These are phyloP conservation scores for Trametes versicolor DNA, from an alignment of 1,284 basidiomycete genomes.

Conservation along the genomic window DNA sequence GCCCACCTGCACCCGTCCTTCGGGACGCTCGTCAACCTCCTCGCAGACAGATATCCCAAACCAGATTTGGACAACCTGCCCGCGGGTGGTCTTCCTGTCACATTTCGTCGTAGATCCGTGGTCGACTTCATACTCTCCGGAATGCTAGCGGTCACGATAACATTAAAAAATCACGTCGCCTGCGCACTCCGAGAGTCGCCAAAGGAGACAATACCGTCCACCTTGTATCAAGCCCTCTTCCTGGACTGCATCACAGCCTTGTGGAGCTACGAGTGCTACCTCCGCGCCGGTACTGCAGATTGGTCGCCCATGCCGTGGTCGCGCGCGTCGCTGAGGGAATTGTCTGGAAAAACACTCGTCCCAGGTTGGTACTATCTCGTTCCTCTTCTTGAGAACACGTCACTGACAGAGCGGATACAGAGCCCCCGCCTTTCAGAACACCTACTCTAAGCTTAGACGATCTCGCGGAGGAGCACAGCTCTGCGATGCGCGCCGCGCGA, in stretches of 20 bases:
- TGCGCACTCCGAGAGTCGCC: conserved; percentile 1
- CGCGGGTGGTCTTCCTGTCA: neutral
- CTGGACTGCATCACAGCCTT: conserved; percentile 17
- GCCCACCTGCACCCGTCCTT: conserved; percentile 4
- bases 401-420: neutral
- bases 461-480: neutral
- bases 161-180: conserved; percentile 4
- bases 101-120: neutral
- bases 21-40: conserved; percentile 18
- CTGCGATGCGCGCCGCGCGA: neutral
- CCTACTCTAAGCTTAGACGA: neutral
- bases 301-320: conserved; percentile 24
- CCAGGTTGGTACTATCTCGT: neutral
- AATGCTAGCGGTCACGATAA: neutral
- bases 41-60: conserved; percentile 13
- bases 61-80: conserved; percentile 3
- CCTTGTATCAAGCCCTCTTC: conserved; percentile 18
- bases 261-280: conserved; percentile 3
- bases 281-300: conserved; percentile 2
- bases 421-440: neutral
- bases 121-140: conserved; percentile 13
- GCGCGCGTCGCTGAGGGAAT: conserved; percentile 4
- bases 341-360: neutral
- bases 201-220: neutral
- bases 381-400: neutral